Percentiles rank a stretch among this genome's conserved stretches.
Evolutionary conservation across 352 stramenopile species (phyloP).

Genomic region (Globisporangium alternatum): DNA sequence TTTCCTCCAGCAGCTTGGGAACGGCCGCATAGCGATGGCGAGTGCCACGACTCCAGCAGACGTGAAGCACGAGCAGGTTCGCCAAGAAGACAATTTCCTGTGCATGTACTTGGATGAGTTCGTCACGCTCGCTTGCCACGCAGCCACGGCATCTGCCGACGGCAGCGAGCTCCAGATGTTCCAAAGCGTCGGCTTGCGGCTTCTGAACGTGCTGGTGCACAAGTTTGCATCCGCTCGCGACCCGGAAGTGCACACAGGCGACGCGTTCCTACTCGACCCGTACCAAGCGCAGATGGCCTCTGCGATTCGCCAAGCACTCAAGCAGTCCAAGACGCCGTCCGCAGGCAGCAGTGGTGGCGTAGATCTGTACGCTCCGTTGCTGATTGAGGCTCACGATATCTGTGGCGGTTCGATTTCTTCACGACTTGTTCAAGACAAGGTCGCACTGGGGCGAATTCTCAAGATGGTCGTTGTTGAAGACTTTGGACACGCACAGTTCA

Average conservation of each 20-base stretch:
- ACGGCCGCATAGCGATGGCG: background rate
- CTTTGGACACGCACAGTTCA: constrained; percentile 60
- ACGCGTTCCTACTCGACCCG: constrained; percentile 67
- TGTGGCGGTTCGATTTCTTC: constrained; percentile 46
- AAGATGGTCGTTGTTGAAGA: constrained; percentile 55
- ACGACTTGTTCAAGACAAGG: constrained; percentile 69
- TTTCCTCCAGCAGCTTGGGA: constrained; percentile 37
- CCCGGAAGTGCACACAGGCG: constrained; percentile 55
- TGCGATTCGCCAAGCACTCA: constrained; percentile 71
- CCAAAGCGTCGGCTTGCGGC: constrained; percentile 61
- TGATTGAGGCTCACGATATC: constrained; percentile 68
- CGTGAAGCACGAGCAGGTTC: constrained; percentile 6
- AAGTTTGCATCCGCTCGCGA: constrained; percentile 57
- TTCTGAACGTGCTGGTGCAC: constrained; percentile 65
- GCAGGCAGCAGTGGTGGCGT: constrained; percentile 12
- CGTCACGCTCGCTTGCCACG: constrained; percentile 78
- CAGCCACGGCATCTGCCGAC: constrained; percentile 65
- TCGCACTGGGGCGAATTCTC: constrained; percentile 62
- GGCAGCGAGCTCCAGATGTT: constrained; percentile 76
- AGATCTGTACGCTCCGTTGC: constrained; percentile 63
- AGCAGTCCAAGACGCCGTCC: constrained; percentile 36
- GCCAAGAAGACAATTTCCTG: constrained; percentile 53
- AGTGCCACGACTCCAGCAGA: background rate
- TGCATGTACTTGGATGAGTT: constrained; percentile 89
- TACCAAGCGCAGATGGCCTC: constrained; percentile 84